Percentiles rank a stretch among this genome's conserved stretches.
These are phyloP conservation scores for Suhomyces sp. DNA, from an alignment of 805 yeast genomes.

Conservation along the genomic window DNA sequence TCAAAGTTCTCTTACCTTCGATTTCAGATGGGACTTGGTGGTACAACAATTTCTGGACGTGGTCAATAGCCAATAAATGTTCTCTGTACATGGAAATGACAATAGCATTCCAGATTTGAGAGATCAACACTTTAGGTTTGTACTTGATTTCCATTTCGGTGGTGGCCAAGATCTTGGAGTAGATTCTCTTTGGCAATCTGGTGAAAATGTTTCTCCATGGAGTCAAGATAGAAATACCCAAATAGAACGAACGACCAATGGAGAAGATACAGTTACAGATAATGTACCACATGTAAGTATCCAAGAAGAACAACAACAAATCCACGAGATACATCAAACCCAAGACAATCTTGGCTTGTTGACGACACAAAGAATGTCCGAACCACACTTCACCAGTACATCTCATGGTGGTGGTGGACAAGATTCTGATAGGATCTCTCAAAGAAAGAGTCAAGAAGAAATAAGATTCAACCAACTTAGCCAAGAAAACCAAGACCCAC, in stretches of 20 bases:
- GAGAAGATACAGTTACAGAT: slow-evolving; percentile 92
- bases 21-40: slow-evolving; percentile 98
- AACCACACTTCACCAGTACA: slow-evolving; percentile 96
- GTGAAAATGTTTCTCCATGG: slow-evolving; percentile 99
- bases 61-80: slow-evolving; percentile 96
- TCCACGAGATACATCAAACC: slow-evolving; percentile 94
- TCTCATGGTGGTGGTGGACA: slow-evolving; percentile 84
- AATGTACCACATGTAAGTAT: slow-evolving; percentile 99
- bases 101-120: slow-evolving; percentile 99
- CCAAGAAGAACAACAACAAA: slow-evolving; percentile 93
- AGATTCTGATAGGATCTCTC: slow-evolving; percentile 90
- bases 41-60: slow-evolving; percentile 93
- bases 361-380: slow-evolving; percentile 68
- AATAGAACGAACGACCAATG: slow-evolving; percentile 95
- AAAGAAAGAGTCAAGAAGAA: slow-evolving; percentile 84
- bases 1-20: slow-evolving; percentile 96
- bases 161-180: slow-evolving; percentile 95
- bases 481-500: slow-evolving; percentile 86
- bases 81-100: slow-evolving; percentile 99
- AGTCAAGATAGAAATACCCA: slow-evolving; percentile 97
- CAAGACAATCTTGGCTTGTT: slow-evolving; percentile 84
- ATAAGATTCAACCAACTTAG: slow-evolving; percentile 88
- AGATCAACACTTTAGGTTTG: slow-evolving; percentile 95
- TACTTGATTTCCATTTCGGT: slow-evolving; percentile 99
- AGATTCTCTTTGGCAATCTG: slow-evolving; percentile 97